phyloP scores from a whole-genome alignment of 2,329 filamentous ascomycete species.

The Zasmidium angulare region DNA sequence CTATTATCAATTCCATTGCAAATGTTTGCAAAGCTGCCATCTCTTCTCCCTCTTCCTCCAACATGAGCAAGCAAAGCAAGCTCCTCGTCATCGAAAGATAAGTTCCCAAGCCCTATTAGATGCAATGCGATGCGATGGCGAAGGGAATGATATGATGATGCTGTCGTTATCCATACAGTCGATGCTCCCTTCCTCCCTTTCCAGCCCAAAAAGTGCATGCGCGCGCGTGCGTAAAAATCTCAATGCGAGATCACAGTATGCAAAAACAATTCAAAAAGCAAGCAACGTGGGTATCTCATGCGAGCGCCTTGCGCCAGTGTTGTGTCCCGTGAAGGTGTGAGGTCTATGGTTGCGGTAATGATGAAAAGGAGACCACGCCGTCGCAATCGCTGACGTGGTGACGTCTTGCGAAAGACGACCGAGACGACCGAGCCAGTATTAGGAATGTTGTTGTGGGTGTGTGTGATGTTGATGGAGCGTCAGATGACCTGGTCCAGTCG shows the following conservation, averaged over 20 bases:
- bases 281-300: conserved; percentile 25
- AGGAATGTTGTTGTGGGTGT: conserved; percentile 13
- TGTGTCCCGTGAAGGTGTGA: conserved; percentile 24
- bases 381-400: conserved; percentile 23
- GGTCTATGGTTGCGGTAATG: conserved; percentile 21
- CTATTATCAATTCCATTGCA: not conserved
- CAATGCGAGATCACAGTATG: not conserved
- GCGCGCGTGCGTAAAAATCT: not conserved
- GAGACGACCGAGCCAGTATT: conserved; percentile 13
- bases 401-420: conserved; percentile 11
- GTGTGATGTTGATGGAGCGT: not conserved
- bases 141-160: conserved; percentile 1
- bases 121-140: not conserved
- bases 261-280: not conserved
- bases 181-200: not conserved
- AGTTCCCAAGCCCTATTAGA: not conserved
- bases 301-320: conserved; percentile 22
- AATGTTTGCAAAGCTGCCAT: not conserved
- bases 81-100: not conserved
- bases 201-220: not conserved
- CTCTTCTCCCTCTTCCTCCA: not conserved
- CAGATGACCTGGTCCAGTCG: conserved; percentile 22
- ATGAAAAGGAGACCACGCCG: conserved; percentile 14
- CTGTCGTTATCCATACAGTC: conserved; percentile 12
- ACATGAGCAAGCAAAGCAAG: not conserved